phyloP scores from a whole-genome alignment of 106 monocot genomes.

The Apostasia ramifera region DNA sequence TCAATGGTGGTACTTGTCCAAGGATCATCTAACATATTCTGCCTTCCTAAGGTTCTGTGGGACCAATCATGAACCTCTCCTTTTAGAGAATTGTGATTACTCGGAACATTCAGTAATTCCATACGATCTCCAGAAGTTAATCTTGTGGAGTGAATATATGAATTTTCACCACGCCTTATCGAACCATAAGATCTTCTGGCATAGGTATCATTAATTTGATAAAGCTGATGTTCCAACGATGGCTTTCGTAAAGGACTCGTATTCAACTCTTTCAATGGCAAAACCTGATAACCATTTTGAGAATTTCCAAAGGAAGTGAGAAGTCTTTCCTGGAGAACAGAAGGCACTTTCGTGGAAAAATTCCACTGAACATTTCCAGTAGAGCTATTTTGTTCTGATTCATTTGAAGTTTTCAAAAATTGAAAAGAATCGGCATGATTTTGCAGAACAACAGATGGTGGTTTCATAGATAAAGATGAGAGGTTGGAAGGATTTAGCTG shows the following conservation, averaged over 20 bases:
- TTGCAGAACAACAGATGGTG: slow-evolving; percentile 26
- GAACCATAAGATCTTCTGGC: slow-evolving; percentile 10
- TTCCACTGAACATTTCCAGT: slow-evolving; percentile 1
- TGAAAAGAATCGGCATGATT: slow-evolving; percentile 9
- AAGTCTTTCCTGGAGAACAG: slow-evolving; percentile 21
- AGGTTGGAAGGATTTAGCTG: slow-evolving; percentile 10
- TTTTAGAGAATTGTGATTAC: slow-evolving; percentile 14
- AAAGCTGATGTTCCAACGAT: slow-evolving; percentile 8
- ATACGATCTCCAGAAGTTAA: slow-evolving; percentile 9
- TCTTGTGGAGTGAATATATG: neutral
- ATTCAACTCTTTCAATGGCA: slow-evolving; percentile 7
- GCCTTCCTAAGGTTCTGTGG: neutral
- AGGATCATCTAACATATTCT: slow-evolving; percentile 8
- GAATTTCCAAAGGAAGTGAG: slow-evolving; percentile 17
- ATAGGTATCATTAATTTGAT: slow-evolving; percentile 1
- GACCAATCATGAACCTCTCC: slow-evolving; percentile 1
- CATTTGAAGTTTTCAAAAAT: slow-evolving; percentile 11
- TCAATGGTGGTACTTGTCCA: neutral
- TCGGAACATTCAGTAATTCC: slow-evolving; percentile 4
- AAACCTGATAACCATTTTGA: slow-evolving; percentile 2
- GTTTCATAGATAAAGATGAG: slow-evolving; percentile 3
- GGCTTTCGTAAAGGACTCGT: slow-evolving; percentile 3
- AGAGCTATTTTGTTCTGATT: neutral
- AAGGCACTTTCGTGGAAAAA: slow-evolving; percentile 12
- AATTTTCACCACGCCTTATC: slow-evolving; percentile 14